phyloP scores from a whole-genome alignment of 1,284 basidiomycete species.

The Coriolopsis trogii region DNA sequence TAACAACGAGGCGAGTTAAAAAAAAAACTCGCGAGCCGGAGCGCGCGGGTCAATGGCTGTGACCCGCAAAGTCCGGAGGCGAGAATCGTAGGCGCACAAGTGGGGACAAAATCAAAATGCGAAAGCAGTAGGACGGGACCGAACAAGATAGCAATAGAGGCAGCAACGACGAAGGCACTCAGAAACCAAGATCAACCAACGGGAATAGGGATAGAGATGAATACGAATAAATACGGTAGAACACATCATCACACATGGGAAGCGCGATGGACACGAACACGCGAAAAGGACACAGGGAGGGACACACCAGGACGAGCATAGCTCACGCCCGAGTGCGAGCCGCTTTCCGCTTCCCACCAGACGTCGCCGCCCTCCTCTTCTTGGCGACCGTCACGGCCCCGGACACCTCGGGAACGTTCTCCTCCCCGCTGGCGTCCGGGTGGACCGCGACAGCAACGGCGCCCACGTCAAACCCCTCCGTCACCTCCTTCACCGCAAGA shows the following conservation, averaged over 20 bases:
- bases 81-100: neutral
- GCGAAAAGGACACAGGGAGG: no score
- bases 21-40: neutral
- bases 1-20: neutral
- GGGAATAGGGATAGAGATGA: neutral
- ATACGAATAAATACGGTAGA: conserved; percentile 1
- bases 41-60: no score
- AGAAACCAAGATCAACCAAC: neutral
- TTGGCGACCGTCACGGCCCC: conserved; percentile 1
- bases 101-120: neutral
- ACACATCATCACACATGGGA: neutral
- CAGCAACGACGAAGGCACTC: no score
- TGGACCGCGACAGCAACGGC: no score
- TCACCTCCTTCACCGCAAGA: no score
- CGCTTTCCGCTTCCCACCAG: conserved; percentile 4
- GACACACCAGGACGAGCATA: no score
- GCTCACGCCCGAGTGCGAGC: conserved; percentile 7
- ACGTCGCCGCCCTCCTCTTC: conserved; percentile 8
- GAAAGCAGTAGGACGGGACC: neutral
- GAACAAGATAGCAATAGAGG: neutral
- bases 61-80: neutral
- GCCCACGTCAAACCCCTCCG: no score
- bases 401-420: neutral
- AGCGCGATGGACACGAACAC: no score
- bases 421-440: neutral